Base-by-base conservation (phyloP, 768 basidiomycete species). In the Pisolithus marmoratus region DNA sequence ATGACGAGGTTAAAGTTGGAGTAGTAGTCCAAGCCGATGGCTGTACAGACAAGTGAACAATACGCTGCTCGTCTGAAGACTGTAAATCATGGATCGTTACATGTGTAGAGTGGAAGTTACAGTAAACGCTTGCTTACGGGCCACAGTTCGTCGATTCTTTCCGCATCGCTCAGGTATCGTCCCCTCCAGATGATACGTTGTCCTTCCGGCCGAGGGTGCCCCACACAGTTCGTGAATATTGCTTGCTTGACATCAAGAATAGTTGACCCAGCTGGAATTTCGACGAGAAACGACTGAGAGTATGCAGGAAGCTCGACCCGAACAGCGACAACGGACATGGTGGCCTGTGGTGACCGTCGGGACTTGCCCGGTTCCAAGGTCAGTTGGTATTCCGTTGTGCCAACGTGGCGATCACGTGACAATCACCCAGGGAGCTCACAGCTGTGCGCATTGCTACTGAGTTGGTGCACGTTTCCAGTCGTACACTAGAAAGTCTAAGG, bases 181-280 rank as follows among this genome's bases (percentile, higher is more conserved):
- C 89, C 89, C 60, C 81, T 76, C 80, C 83, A 88, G 51, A 91
- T 83, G 52, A 91, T 74, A 52, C 85, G 75, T 67, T 90, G 89
- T 19, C 87, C 85, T n/a, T 82, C 80, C 17, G 79, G 73, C 38
- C 70, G 74, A 40, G 89, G 89, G 54, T 72, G 74, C 23, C 89
- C 89, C 17, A 74, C 66, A 61, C 89, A 90, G 22, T 69, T 63
- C 17, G 64, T 68, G 51, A 69, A 73, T 58, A 91, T 90, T 65
- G 81, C 77, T 51, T 76, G 72, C 70, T 91, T 91, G 53, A 90
- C 72, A 60, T 87, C 77, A 31, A 72, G 70, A 37, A 91, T 72
- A 15, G 81, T 80, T 48, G 74, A 74, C 14, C 69, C 64, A 29
- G 63, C 60, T 22, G 75, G 64, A 23, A 85, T 76, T 40, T 74